Evolutionary conservation across 768 basidiomycete genomes (phyloP).

Genomic region (Termitomyces sp.): DNA sequence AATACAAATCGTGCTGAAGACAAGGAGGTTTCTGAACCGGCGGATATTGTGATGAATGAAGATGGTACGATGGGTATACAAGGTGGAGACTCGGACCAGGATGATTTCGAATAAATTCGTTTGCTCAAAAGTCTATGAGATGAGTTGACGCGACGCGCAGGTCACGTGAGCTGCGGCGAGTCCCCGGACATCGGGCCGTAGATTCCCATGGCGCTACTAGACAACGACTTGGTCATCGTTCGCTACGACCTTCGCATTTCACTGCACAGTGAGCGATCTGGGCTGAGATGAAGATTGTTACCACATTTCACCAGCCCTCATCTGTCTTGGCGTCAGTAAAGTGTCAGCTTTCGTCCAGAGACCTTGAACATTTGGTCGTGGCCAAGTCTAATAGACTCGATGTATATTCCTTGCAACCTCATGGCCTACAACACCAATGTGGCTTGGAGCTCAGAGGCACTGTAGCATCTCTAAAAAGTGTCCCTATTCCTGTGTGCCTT

Average conservation of each 20-base stretch:
- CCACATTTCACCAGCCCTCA: slow-evolving; percentile 74
- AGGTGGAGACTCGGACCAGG: slow-evolving; percentile 19
- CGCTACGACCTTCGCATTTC: not conserved
- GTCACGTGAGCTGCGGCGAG: not conserved
- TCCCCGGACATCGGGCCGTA: not conserved
- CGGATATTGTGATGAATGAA: slow-evolving; percentile 47
- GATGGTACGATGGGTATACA: slow-evolving; percentile 54
- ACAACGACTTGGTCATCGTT: slow-evolving; percentile 1
- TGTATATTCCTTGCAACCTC: slow-evolving; percentile 57
- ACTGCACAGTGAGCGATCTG: not conserved
- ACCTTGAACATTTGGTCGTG: slow-evolving; percentile 60
- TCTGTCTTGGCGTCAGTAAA: slow-evolving; percentile 67
- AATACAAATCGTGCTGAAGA: slow-evolving; percentile 15
- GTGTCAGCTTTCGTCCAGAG: slow-evolving; percentile 52
- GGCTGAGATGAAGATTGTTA: slow-evolving; percentile 48
- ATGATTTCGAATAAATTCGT: slow-evolving; percentile 14
- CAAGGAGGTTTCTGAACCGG: slow-evolving; percentile 12
- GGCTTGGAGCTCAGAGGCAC: slow-evolving; percentile 66
- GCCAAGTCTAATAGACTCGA: slow-evolving; percentile 64
- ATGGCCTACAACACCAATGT: slow-evolving; percentile 58
- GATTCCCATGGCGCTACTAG: not conserved
- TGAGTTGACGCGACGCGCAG: not conserved
- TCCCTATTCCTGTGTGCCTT: slow-evolving; percentile 47
- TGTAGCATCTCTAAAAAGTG: slow-evolving; percentile 47
- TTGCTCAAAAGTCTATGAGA: not conserved